A percentile compares a stretch with the other conserved stretches of the same genome.
phyloP scores from a whole-genome alignment of 441 rosid species.

The Bruguiera hainesii region DNA sequence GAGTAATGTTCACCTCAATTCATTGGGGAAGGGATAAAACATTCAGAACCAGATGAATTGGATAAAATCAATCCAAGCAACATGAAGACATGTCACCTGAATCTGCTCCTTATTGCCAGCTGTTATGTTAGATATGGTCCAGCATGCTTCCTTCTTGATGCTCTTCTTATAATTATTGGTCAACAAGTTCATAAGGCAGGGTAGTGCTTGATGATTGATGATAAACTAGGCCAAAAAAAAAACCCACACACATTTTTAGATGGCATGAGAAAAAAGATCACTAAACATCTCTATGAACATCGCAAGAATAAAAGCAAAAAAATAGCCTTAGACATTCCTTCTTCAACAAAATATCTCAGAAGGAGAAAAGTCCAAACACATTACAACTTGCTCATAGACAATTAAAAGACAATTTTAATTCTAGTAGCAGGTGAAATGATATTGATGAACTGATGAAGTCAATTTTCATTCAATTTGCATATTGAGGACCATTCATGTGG shows the following conservation, averaged over 20 bases:
- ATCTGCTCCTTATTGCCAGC: slow-evolving; percentile 92
- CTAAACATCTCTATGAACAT: no score
- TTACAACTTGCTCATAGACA: no score
- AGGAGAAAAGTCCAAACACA: no score
- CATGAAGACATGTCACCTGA: slow-evolving; percentile 44
- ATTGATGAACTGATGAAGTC: no score
- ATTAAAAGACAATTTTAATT: no score
- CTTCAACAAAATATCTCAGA: no score
- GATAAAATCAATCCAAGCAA: slow-evolving; percentile 3
- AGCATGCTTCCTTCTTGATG: slow-evolving; percentile 90
- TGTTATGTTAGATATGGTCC: slow-evolving; percentile 95
- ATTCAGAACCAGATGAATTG: slow-evolving; percentile 4
- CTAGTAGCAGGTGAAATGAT: no score
- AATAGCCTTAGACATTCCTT: no score
- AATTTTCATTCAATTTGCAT: no score
- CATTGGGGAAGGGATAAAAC: background rate
- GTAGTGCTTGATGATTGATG: slow-evolving; percentile 66
- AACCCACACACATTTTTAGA: background rate
- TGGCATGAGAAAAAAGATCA: no score
- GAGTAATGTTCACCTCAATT: background rate
- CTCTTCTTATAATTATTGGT: slow-evolving; percentile 71
- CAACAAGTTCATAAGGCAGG: slow-evolving; percentile 65
- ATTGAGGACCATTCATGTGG: no score
- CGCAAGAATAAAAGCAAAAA: no score
- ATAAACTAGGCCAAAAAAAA: slow-evolving; percentile 39